Conservation (phyloP, 1,139 yeast genomes). For the Lodderomyces parapsilosis region DNA sequence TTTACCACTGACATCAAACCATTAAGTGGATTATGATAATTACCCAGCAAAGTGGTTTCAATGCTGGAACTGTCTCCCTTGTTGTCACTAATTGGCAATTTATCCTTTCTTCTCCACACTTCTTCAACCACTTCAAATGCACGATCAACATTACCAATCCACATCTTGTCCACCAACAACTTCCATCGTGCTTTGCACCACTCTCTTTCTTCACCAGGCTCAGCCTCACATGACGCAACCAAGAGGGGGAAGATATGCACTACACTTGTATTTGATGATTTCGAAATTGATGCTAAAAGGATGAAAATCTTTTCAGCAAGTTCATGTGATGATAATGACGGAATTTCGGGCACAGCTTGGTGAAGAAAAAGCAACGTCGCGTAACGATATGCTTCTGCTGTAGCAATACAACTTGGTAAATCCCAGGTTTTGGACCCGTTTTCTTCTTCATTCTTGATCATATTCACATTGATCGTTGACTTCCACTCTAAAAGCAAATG, state of each 20-base stretch:
- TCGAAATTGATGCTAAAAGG: slow-evolving; percentile 61
- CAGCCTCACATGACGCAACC: slow-evolving; percentile 65
- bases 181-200: slow-evolving; percentile 66
- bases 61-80: slow-evolving; percentile 8
- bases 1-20: slow-evolving; percentile 46
- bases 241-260: slow-evolving; percentile 65
- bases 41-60: slow-evolving; percentile 13
- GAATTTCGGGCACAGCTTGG: slow-evolving; percentile 70
- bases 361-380: slow-evolving; percentile 59
- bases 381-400: slow-evolving; percentile 67
- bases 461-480: slow-evolving; percentile 42
- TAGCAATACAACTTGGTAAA: slow-evolving; percentile 57
- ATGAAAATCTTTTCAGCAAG: slow-evolving; percentile 60
- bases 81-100: slow-evolving; percentile 22
- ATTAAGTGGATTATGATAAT: slow-evolving; percentile 28
- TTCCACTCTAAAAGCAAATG: slow-evolving; percentile 55
- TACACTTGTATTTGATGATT: slow-evolving; percentile 54
- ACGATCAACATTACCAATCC: slow-evolving; percentile 66
- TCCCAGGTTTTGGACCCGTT: slow-evolving; percentile 40
- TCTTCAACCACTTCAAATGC: slow-evolving; percentile 69
- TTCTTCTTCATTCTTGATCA: slow-evolving; percentile 20
- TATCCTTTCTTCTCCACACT: slow-evolving; percentile 65
- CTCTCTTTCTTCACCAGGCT: slow-evolving; percentile 54
- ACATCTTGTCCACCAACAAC: slow-evolving; percentile 50
- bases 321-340: slow-evolving; percentile 52